Base-by-base conservation (phyloP, 2,329 filamentous ascomycete genomes). In the Graphilbum ipis-grandicollis region DNA sequence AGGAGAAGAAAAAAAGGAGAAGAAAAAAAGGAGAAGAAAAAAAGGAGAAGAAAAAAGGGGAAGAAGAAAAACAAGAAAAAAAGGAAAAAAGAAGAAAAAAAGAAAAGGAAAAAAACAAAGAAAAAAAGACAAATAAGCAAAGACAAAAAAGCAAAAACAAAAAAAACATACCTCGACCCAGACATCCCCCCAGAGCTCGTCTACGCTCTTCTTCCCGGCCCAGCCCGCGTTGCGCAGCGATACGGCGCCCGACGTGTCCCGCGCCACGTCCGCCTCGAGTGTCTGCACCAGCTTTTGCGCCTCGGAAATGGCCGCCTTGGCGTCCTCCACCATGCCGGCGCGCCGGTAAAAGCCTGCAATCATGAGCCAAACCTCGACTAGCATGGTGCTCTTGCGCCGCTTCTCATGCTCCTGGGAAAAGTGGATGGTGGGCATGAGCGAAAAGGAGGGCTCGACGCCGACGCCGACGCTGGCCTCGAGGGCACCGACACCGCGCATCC, bases 341-440 rank as follows among this genome's bases (percentile, higher is more conserved):
- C 84, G 72, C 21, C 84, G 73, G 52, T 96, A 98, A 44, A 96
- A 76, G 0, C 79, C 79, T 2, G 84, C 79, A 42, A 94, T 84
- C 51, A 90, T 79, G 9, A 94, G 64, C 90, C 90, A 98, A 23
- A 94, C 75, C 45, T 78, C 79, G 17, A 85, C 62, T 14, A 98
- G 53, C 10, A 74, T 60, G 7, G 59, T 58, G 23, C 56, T 60
- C 32, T 68, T 62, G 37, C 65, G 64, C 22, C 59, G 57, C 44
- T 57, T 60, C 43, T 65, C 58, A 45, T 67, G 65, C 9, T 66
- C 65, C 44, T 65, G 66, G 8, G 70, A 55, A 38, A 75, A 71
- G 26, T 68, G 62, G 15, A 74, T 56, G 14, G 62, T 47, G 1
- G 70, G 68, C 31, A 73, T 50, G 7, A 66, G 51, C 33, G 59